Evolutionary conservation across 2,329 filamentous ascomycete species (phyloP).

Genomic region (Pyricularia pennisetigena): DNA sequence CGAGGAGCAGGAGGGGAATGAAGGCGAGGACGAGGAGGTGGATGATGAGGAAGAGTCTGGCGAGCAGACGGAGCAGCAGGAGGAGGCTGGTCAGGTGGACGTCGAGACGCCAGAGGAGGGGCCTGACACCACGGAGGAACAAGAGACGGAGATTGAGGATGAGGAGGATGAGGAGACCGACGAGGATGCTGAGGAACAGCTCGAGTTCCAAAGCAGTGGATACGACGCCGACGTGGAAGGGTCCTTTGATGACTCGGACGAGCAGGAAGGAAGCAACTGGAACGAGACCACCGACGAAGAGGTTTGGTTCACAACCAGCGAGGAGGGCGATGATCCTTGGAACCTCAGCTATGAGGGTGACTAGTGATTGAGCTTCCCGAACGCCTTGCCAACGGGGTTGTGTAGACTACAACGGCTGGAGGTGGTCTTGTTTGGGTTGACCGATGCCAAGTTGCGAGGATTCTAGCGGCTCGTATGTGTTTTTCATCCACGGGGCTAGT

Average conservation of each 20-base stretch:
- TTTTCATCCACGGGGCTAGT: too few species aligned
- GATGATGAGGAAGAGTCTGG: neutral
- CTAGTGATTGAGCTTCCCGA: neutral
- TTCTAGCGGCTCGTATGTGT: too few species aligned
- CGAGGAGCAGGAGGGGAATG: neutral
- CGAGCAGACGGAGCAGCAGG: neutral
- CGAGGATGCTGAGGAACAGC: neutral
- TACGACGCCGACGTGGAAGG: neutral
- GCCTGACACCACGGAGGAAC: neutral
- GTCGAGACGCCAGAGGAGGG: neutral
- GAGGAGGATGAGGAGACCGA: neutral
- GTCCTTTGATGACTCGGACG: neutral
- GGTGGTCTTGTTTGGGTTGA: too few species aligned
- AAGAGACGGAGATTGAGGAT: neutral
- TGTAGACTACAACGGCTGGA: too few species aligned
- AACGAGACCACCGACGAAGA: neutral
- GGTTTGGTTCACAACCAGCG: neutral
- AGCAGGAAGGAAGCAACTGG: neutral
- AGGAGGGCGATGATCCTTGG: neutral
- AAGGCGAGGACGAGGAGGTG: neutral
- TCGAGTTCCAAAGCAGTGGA: neutral
- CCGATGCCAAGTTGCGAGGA: too few species aligned
- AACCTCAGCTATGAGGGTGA: too few species aligned
- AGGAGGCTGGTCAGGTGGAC: neutral
- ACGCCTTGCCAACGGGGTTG: too few species aligned